A percentile compares a stretch with the other conserved stretches of the same genome.
phyloP scores from a whole-genome alignment of 2,329 filamentous ascomycete species.

The Aureobasidium sp. region DNA sequence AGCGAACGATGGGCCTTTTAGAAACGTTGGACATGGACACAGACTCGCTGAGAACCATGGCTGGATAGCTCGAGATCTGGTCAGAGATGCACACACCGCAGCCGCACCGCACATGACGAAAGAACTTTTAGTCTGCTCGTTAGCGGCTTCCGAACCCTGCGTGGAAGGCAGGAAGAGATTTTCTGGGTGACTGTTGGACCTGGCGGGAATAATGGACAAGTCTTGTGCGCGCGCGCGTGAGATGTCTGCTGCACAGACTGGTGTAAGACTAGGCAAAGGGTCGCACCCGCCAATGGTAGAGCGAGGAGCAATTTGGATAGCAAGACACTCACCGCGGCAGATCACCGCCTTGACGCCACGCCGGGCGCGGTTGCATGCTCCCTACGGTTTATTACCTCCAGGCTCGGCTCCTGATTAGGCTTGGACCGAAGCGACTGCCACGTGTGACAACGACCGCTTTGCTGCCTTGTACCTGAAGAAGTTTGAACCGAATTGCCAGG shows the following conservation, averaged over 20 bases:
- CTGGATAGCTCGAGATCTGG: constrained; percentile 9
- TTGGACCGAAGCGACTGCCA: constrained; percentile 11
- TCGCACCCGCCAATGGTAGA: not conserved
- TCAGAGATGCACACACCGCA: constrained; percentile 11
- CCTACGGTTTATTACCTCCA: constrained; percentile 4
- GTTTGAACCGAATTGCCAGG: not conserved
- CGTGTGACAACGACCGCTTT: not conserved
- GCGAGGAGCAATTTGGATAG: not conserved
- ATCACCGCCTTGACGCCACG: constrained; percentile 8
- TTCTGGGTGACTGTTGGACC: constrained; percentile 8
- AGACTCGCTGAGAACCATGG: constrained; percentile 6
- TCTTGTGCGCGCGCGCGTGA: constrained; percentile 6
- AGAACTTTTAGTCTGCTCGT: constrained; percentile 8
- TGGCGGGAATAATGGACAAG: constrained; percentile 8
- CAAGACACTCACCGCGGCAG: not conserved
- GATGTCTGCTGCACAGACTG: constrained; percentile 11
- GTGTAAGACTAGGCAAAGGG: not conserved
- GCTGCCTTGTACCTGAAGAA: not conserved
- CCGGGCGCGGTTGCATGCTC: constrained; percentile 5
- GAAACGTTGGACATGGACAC: constrained; percentile 12
- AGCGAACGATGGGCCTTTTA: constrained; percentile 10
- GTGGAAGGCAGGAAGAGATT: constrained; percentile 7
- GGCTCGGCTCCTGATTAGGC: constrained; percentile 3
- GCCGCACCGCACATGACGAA: constrained; percentile 12
- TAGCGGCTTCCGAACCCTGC: constrained; percentile 11